phyloP scores from a whole-genome alignment of 495 filamentous ascomycete species.

The Neurospora sp. region DNA sequence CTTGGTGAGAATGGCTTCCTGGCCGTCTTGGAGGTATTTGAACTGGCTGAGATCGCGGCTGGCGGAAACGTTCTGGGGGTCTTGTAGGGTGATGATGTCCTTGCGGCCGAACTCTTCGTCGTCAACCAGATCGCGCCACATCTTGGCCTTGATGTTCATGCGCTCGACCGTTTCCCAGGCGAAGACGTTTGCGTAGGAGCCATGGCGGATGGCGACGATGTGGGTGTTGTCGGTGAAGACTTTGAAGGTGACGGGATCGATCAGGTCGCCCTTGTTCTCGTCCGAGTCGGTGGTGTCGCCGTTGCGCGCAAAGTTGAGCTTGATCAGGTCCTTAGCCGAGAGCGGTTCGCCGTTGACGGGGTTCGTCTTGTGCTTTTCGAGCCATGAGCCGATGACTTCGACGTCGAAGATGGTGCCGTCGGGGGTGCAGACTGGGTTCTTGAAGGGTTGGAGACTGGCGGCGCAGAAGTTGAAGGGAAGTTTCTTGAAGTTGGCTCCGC shows the following conservation, averaged over 20 bases:
- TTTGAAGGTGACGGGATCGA: conserved; percentile 96
- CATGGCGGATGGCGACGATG: conserved; percentile 75
- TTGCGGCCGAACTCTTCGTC: conserved; percentile 80
- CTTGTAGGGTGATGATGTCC: conserved; percentile 94
- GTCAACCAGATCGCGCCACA: conserved; percentile 86
- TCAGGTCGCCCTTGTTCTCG: conserved; percentile 60
- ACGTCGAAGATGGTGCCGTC: conserved; percentile 78
- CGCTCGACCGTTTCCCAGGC: conserved; percentile 90
- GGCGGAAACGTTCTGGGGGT: conserved; percentile 76
- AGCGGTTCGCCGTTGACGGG: conserved; percentile 75
- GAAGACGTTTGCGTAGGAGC: conserved; percentile 81
- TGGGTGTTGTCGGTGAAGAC: conserved; percentile 97
- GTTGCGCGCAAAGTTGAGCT: conserved; percentile 85
- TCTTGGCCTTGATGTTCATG: conserved; percentile 94
- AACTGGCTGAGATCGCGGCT: conserved; percentile 78
- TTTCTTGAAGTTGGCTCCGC: conserved; percentile 66
- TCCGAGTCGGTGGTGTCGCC: conserved; percentile 46
- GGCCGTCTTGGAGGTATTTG: conserved; percentile 80
- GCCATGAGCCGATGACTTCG: conserved; percentile 80
- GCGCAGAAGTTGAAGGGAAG: conserved; percentile 98
- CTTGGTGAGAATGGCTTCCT: conserved; percentile 49
- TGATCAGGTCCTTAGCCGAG: conserved; percentile 73
- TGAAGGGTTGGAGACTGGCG: conserved; percentile 83
- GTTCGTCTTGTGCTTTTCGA: conserved; percentile 85
- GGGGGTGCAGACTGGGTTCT: conserved; percentile 71